These are phyloP conservation scores for Chamaecrista fasciculata DNA, from an alignment of 306 rosid genomes.

Conservation along the genomic window DNA sequence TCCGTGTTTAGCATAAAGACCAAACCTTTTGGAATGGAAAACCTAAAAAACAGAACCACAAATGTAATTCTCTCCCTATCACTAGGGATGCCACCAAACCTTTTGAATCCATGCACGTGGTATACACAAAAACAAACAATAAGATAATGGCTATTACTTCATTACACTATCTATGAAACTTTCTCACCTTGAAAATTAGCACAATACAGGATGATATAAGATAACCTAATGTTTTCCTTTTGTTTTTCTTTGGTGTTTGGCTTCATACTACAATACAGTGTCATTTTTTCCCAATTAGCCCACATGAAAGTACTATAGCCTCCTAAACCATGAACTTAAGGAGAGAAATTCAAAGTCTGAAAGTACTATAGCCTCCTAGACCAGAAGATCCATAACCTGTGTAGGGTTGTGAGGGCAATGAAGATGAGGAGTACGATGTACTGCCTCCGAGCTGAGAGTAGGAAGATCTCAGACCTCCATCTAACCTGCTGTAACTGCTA, in stretches of 20 bases:
- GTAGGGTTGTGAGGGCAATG: constrained; percentile 66
- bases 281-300: constrained; percentile 32
- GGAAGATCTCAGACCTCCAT: constrained; percentile 63
- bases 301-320: constrained; percentile 33
- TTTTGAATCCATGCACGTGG: constrained; percentile 28
- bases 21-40: constrained; percentile 6
- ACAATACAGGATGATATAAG: constrained; percentile 22
- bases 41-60: neutral
- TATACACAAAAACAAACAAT: constrained; percentile 32
- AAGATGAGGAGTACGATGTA: constrained; percentile 59
- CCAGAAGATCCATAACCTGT: constrained; percentile 77
- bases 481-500: constrained; percentile 64
- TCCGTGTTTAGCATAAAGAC: neutral
- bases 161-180: constrained; percentile 44
- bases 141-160: constrained; percentile 38
- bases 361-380: constrained; percentile 75
- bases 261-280: constrained; percentile 35
- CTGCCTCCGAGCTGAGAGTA: constrained; percentile 68
- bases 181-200: constrained; percentile 34
- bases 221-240: neutral
- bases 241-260: constrained; percentile 27
- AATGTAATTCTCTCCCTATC: neutral
- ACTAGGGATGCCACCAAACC: neutral
- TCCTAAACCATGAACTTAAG: constrained; percentile 23
- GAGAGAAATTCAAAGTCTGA: constrained; percentile 60